Conservation (phyloP, 495 filamentous ascomycete genomes). For the Aspergillus baeticus region DNA sequence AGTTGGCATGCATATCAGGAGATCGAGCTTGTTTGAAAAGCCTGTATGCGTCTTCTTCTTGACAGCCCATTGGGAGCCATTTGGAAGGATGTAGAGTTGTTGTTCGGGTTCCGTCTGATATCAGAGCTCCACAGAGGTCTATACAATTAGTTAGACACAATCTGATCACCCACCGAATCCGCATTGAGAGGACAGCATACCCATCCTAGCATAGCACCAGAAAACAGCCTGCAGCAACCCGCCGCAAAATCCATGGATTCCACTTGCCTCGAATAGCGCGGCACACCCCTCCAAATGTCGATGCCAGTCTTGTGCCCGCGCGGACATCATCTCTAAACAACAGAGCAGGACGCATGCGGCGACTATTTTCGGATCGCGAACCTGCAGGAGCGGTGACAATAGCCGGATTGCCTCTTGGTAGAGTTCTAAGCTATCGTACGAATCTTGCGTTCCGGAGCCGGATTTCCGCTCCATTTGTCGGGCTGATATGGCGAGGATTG, state of each 20-base stretch:
- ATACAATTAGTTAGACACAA: conserved; percentile 8
- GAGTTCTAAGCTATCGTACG: conserved; percentile 42
- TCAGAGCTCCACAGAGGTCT: conserved; percentile 49
- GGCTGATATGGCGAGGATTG: conserved; percentile 43
- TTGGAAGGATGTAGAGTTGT: conserved; percentile 40
- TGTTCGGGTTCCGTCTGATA: conserved; percentile 43
- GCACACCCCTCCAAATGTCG: conserved; percentile 50
- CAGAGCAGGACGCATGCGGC: conserved; percentile 42
- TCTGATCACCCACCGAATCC: neutral
- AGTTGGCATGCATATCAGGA: conserved; percentile 44
- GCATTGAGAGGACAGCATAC: conserved; percentile 14
- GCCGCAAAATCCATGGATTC: conserved; percentile 41
- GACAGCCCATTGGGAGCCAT: conserved; percentile 35
- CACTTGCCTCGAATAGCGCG: conserved; percentile 41
- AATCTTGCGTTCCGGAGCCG: conserved; percentile 30
- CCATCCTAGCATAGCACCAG: conserved; percentile 52
- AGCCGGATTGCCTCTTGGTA: conserved; percentile 47
- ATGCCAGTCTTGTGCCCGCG: conserved; percentile 43
- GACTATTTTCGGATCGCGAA: conserved; percentile 40
- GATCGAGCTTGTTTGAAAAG: conserved; percentile 29
- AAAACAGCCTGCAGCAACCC: conserved; percentile 44
- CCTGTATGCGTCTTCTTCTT: conserved; percentile 29
- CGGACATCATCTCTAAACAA: conserved; percentile 51
- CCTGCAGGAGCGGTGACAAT: conserved; percentile 33
- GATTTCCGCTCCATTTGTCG: conserved; percentile 44